phyloP scores from a whole-genome alignment of 768 basidiomycete species.

The Podaxis mareebaensis region DNA sequence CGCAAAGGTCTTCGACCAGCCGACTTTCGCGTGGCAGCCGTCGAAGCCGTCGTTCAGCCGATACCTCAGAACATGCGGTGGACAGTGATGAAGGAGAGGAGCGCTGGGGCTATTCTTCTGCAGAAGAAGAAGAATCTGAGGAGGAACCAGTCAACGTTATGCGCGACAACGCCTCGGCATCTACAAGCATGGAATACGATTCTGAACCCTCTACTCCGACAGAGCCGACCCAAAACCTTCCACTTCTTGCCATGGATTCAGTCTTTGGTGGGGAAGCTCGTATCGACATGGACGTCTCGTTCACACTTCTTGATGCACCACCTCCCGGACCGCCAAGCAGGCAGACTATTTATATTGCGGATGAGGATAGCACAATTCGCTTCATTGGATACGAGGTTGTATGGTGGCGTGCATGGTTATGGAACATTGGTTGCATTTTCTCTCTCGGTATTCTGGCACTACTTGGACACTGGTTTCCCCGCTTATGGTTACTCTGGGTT shows the following conservation, averaged over 20 bases:
- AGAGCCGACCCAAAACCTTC: constrained; percentile 50
- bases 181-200: constrained; percentile 69
- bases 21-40: constrained; percentile 50
- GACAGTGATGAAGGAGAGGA: constrained; percentile 63
- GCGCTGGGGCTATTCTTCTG: constrained; percentile 93
- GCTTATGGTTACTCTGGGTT: constrained; percentile 87
- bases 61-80: constrained; percentile 58
- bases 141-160: constrained; percentile 37
- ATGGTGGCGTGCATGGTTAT: constrained; percentile 60
- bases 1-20: constrained; percentile 56
- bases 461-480: constrained; percentile 92
- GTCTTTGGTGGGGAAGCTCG: constrained; percentile 84
- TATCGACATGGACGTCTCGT: constrained; percentile 74
- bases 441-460: constrained; percentile 75
- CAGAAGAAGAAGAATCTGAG: constrained; percentile 62
- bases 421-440: constrained; percentile 69
- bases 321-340: constrained; percentile 81
- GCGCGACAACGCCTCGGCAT: constrained; percentile 44
- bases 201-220: constrained; percentile 68
- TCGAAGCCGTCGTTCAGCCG: constrained; percentile 50
- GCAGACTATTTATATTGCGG: constrained; percentile 82
- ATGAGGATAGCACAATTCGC: constrained; percentile 88
- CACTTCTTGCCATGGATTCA: constrained; percentile 71
- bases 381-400: constrained; percentile 84
- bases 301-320: constrained; percentile 65